Percentiles rank a stretch among this genome's conserved stretches.
Evolutionary conservation across 306 rosid genomes (phyloP).

Genomic region (Dalbergia cochinchinensis): DNA sequence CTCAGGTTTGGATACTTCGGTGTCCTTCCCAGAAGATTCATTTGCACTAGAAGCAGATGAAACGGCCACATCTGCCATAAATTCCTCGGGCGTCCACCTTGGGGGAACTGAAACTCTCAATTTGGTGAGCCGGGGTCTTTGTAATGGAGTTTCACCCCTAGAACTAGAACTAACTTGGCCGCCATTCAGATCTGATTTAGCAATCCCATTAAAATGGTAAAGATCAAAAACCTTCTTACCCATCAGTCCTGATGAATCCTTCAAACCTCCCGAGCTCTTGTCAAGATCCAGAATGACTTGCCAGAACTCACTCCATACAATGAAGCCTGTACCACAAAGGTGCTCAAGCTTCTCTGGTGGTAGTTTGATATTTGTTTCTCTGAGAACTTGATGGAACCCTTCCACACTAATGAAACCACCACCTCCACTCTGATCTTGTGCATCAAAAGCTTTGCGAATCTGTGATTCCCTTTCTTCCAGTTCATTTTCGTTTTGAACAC

Average conservation of each 20-base stretch:
- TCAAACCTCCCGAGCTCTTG: constrained; percentile 77
- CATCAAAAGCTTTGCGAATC: constrained; percentile 86
- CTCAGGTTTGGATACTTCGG: constrained; percentile 69
- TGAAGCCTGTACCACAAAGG: constrained; percentile 79
- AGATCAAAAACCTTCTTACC: constrained; percentile 87
- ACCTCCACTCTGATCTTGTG: constrained; percentile 89
- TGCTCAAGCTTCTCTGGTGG: constrained; percentile 76
- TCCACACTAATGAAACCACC: constrained; percentile 90
- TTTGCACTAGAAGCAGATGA: constrained; percentile 60
- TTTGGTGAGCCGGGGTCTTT: constrained; percentile 83
- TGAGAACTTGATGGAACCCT: constrained; percentile 81
- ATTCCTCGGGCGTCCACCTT: constrained; percentile 91
- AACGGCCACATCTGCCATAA: constrained; percentile 74
- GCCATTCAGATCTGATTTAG: constrained; percentile 85
- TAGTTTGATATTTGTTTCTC: constrained; percentile 66
- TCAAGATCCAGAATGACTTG: constrained; percentile 87
- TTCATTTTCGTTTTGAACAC: constrained; percentile 86
- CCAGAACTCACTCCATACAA: constrained; percentile 96
- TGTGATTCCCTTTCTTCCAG: constrained; percentile 84
- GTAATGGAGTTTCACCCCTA: constrained; percentile 74
- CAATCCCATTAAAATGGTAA: constrained; percentile 90
- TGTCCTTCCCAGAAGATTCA: constrained; percentile 60
- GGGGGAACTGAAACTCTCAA: constrained; percentile 89
- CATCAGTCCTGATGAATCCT: constrained; percentile 87
- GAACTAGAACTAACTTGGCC: constrained; percentile 54